Conservation (phyloP, 805 yeast genomes). For the Suhomyces sp. region DNA sequence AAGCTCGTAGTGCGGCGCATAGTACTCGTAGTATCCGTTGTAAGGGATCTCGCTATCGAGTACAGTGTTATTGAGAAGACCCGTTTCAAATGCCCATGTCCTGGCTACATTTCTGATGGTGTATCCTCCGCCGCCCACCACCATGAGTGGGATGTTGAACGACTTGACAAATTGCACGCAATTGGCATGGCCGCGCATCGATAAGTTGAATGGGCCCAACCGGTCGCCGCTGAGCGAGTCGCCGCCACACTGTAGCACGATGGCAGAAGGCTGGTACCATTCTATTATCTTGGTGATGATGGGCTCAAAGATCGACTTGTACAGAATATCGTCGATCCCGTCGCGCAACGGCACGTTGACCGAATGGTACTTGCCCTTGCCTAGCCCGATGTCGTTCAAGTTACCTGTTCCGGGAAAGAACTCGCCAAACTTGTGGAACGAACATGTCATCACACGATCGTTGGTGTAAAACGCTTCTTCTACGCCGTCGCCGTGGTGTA, state of each 20-base stretch:
- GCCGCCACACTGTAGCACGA: constrained; percentile 28
- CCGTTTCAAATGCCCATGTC: constrained; percentile 28
- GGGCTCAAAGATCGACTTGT: constrained; percentile 28
- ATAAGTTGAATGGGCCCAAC: constrained; percentile 26
- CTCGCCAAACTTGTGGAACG: constrained; percentile 28
- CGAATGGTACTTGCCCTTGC: constrained; percentile 26
- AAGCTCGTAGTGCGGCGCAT: constrained; percentile 27
- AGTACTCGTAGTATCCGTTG: constrained; percentile 30
- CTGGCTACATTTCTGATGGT: constrained; percentile 28
- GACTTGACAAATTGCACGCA: constrained; percentile 24
- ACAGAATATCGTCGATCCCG: constrained; percentile 27
- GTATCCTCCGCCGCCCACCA: constrained; percentile 29
- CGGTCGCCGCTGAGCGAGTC: constrained; percentile 28
- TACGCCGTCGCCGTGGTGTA: constrained; percentile 28
- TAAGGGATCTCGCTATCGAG: constrained; percentile 25
- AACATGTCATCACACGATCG: constrained; percentile 28
- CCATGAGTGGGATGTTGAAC: constrained; percentile 26
- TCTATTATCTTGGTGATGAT: constrained; percentile 23
- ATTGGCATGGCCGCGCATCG: constrained; percentile 29
- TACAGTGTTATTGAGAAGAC: constrained; percentile 21
- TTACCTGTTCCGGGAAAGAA: constrained; percentile 31
- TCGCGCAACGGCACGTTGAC: constrained; percentile 27
- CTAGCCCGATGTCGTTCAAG: constrained; percentile 26
- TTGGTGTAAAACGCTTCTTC: constrained; percentile 27
- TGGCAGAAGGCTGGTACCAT: constrained; percentile 29